Base-by-base conservation (phyloP, 1,139 yeast species). In the Yamadazyma epiphylla region DNA sequence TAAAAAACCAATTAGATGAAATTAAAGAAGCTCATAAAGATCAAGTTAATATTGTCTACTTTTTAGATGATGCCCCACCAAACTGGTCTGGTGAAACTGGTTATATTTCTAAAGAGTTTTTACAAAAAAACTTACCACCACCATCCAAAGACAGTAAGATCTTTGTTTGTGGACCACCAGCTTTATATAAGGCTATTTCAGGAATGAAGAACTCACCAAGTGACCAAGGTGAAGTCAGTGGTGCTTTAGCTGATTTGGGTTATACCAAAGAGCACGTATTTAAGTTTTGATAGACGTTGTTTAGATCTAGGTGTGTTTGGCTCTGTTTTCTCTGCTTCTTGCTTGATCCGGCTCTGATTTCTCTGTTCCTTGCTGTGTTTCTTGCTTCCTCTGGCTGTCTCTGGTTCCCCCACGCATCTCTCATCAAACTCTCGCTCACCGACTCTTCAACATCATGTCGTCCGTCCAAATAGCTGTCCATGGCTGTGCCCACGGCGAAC, bases 191-290 rank as follows among this genome's bases (percentile, higher is more conserved):
- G 35, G 61, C 64, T 29, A 35, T 59, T 46, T 87, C 96, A 24
- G 99, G 98, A 54, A 60, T 63, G 49, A 91, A 91, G 74, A 71
- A 64, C 27, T 80, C 94, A 32, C 95, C 96, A 48, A 54, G 80
- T 35, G 97, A 89, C 55, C 98, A 91, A 69, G 98, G 98, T 60
- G 96, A 86, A 63, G 75, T 94, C 37, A 68, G 80, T 23, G 99
- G 99, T 52, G 75, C 78, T 32, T 77, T 94, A 56, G 78, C 78
- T 51, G 96, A 91, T 25, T 74, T 94, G 48, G 96, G 96, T 35
- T 89, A 74, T 77, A 64, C 76, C 60, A 82, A 85, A 68, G 89
- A 84, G 38, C 80, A 86, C 52, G 97, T 91, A 31, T 89, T 77
- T 66, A 91, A 91, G 70, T 91, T 87, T 58, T 91, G 77, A 48